phyloP scores from a whole-genome alignment of 768 basidiomycete genomes.

The Tricholoma matsutake region DNA sequence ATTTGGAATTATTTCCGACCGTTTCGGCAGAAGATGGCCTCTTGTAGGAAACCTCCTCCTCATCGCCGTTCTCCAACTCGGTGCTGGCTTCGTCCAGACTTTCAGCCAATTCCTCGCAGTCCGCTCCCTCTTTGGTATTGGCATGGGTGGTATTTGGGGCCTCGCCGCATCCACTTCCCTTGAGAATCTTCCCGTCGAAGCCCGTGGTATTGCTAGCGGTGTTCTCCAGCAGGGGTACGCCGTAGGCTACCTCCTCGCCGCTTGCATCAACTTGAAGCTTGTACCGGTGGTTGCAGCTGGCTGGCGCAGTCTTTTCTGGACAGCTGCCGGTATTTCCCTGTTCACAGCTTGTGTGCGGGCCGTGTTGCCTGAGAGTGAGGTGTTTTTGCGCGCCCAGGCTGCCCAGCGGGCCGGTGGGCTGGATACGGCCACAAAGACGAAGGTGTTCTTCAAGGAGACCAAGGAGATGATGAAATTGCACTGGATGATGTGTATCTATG shows the following conservation, averaged over 20 bases:
- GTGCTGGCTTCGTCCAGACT: conserved; percentile 73
- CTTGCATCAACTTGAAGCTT: conserved; percentile 72
- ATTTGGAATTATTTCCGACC: conserved; percentile 80
- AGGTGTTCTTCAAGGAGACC: conserved; percentile 68
- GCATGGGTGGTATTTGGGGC: conserved; percentile 90
- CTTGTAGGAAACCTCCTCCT: conserved; percentile 73
- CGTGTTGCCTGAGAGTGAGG: conserved; percentile 70
- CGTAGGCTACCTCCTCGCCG: conserved; percentile 77
- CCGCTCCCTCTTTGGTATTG: conserved; percentile 79
- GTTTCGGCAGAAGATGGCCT: conserved; percentile 93
- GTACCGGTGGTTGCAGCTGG: conserved; percentile 39
- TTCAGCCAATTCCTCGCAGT: conserved; percentile 77
- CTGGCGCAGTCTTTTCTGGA: conserved; percentile 84
- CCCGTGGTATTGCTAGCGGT: conserved; percentile 81
- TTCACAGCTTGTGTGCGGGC: conserved; percentile 67
- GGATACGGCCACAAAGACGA: conserved; percentile 54
- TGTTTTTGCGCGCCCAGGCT: conserved; percentile 63
- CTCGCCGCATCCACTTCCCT: conserved; percentile 75
- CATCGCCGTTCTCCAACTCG: conserved; percentile 69
- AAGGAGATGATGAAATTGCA: conserved; percentile 74
- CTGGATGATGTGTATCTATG: conserved; percentile 81
- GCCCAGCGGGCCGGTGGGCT: conserved; percentile 55
- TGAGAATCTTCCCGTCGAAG: conserved; percentile 83
- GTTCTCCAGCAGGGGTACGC: conserved; percentile 89
- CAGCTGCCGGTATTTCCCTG: conserved; percentile 61